A percentile compares a stretch with the other conserved stretches of the same genome.
Conservation (phyloP, 352 stramenopile genomes). For the Phytopythium litorale region DNA sequence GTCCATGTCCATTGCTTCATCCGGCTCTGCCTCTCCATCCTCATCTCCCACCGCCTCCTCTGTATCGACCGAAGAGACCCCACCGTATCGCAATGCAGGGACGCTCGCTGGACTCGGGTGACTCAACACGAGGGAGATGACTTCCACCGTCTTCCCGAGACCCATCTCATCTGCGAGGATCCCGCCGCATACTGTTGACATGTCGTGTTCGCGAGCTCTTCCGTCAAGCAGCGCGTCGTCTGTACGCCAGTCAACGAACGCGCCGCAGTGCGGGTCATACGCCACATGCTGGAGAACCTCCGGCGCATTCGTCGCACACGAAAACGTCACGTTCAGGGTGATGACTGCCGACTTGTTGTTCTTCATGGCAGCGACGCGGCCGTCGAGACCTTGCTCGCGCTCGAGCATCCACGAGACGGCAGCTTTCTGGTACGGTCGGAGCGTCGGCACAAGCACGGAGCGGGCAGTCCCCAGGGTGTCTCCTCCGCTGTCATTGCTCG, state of each 20-base stretch:
- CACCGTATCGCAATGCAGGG: constrained; percentile 42
- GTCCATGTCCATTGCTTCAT: constrained; percentile 10
- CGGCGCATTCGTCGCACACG: not conserved
- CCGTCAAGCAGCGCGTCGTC: not conserved
- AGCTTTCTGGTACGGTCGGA: constrained; percentile 97
- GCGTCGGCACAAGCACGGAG: constrained; percentile 56
- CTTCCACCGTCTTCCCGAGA: constrained; percentile 83
- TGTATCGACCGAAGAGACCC: not conserved
- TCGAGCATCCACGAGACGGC: constrained; percentile 92
- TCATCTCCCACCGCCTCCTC: not conserved
- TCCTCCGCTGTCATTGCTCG: not conserved
- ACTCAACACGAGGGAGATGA: constrained; percentile 55
- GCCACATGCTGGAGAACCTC: not conserved
- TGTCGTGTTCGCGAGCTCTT: not conserved
- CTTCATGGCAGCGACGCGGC: not conserved
- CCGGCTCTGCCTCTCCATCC: not conserved
- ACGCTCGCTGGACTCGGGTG: constrained; percentile 18
- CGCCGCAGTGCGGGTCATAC: constrained; percentile 41
- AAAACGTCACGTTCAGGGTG: constrained; percentile 15
- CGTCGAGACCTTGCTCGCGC: constrained; percentile 74
- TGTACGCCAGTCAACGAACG: constrained; percentile 13
- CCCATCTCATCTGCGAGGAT: constrained; percentile 94
- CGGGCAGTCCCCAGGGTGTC: not conserved
- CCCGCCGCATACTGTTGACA: constrained; percentile 51
- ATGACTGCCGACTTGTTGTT: not conserved